Evolutionary conservation across 805 yeast genomes (phyloP), one percentile per base, ranked within the genome.

Genomic region (Candida quercuum): DNA sequence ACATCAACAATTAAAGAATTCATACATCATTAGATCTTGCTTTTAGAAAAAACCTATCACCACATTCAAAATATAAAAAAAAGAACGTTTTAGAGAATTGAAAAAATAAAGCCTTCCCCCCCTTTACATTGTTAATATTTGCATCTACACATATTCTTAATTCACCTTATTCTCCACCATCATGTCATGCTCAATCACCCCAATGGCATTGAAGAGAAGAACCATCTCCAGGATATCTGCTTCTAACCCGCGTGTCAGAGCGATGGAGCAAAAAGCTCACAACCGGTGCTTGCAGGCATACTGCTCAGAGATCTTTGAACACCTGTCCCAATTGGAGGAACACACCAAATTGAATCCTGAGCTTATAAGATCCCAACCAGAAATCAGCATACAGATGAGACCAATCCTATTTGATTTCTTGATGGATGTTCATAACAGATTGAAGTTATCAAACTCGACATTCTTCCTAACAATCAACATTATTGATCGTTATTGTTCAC

Each of bases 401-500:
- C 78, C 81, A 17, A 78, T 81, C 48, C 66, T 91, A 39, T 76
- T 91, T 39, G 95, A 88, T 54, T 89, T 88, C 52, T 63, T 88
- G 28, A 70, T 87, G 59, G 91, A 88, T 32, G 67, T 78, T 38
- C 80, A 78, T 60, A 71, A 78, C 38, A 79, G 76, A 45, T 69
- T 72, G 51, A 83, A 67, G 46, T 72, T 80, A 51, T 76, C 71
- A 39, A 78, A 73, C 28, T 79, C 73, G 60, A 89, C 78, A 34
- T 71, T 81, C 59, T 83, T 67, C 56, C 71, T 76, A 54, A 76
- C 84, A 45, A 74, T 82, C 44, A 78, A 78, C 51, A 72, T 88
- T 43, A 72, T 89, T 41, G 96, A 89, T 57, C 74, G 96, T 40
- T 91, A 89, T 63, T 82, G 93, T 54, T 81, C 94, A 33, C 76